Base-by-base conservation (phyloP, 257 asterid species). In the Rhazya stricta region DNA sequence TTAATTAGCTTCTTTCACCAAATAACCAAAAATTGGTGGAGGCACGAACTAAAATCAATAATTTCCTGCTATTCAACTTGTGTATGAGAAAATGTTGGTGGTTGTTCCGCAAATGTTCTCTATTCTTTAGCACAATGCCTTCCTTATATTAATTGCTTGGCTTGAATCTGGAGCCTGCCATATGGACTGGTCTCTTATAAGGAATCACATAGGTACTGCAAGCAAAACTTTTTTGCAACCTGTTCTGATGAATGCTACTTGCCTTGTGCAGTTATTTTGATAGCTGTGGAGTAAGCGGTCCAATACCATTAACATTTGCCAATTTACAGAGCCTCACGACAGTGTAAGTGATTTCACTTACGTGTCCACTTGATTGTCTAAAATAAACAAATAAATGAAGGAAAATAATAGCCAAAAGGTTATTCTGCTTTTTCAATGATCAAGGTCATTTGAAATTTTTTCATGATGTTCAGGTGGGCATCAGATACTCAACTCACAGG, bases 401-500 rank as follows among this genome's bases (percentile, higher is more conserved):
- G 51, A 37, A 37, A 56, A 68, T n/a, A 39, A 10, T n/a, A 19
- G 9, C 32, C 10, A 34, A 30, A n/a, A n/a, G n/a, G n/a, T n/a
- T n/a, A n/a, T n/a, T n/a, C n/a, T n/a, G n/a, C 53, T 54, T 19
- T 65, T 45, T 67, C n/a, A 48, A 6, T 76, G 65, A 63, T 71
- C 50, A 67, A 74, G 62, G 65, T 34, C 8, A 69, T 61, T 46
- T 60, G 57, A 79, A 82, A 75, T 45, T 54, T 23, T 75, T 58
- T 66, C n/a, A 76, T 79, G 43, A n/a, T 18, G 79, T 78, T 73
- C 87, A 90, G 97, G 78, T 84, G 90, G 91, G 92, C 79, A 37
- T 88, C 88, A 4, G 94, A 91, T 77, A 89, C 80, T 80, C 86
- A 36, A 16, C 85, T 91, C 58, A 91, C 91, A 0, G 97, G 98